phyloP scores from a whole-genome alignment of 257 asterid genomes.

The Verbascum thapsus region DNA sequence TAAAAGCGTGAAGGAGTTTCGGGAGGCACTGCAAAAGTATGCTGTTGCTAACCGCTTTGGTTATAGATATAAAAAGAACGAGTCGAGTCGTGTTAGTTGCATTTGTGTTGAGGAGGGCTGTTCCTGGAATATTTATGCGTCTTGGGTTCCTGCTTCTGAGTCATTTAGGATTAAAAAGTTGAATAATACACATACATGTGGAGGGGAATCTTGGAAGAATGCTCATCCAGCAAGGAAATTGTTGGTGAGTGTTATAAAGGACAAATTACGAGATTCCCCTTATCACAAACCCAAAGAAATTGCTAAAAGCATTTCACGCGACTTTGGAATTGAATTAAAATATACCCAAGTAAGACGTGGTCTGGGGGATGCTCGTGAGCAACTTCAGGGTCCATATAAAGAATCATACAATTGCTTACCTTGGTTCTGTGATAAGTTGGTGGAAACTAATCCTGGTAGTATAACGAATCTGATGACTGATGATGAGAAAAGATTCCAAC shows the following conservation, averaged over 20 bases:
- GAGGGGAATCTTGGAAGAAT: conserved; percentile 80
- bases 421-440: conserved; percentile 60
- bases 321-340: conserved; percentile 71
- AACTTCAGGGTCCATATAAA: conserved; percentile 79
- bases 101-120: conserved; percentile 77
- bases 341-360: conserved; percentile 78
- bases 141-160: conserved; percentile 68
- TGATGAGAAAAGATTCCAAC: conserved; percentile 61
- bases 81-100: conserved; percentile 76
- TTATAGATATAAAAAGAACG: conserved; percentile 75
- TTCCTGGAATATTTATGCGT: conserved; percentile 87
- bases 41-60: conserved; percentile 82
- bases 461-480: conserved; percentile 51
- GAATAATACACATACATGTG: conserved; percentile 71
- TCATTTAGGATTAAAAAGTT: conserved; percentile 72
- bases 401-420: conserved; percentile 77
- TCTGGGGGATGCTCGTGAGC: conserved; percentile 78
- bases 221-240: conserved; percentile 79
- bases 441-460: conserved; percentile 77
- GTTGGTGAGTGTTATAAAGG: conserved; percentile 79
- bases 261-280: conserved; percentile 73
- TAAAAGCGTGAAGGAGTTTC: conserved; percentile 73
- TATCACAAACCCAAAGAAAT: conserved; percentile 79
- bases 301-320: conserved; percentile 72
- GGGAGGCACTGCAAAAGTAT: conserved; percentile 78